These are phyloP conservation scores for Diutina rugosa DNA, from an alignment of 1,139 yeast genomes.

Conservation along the genomic window DNA sequence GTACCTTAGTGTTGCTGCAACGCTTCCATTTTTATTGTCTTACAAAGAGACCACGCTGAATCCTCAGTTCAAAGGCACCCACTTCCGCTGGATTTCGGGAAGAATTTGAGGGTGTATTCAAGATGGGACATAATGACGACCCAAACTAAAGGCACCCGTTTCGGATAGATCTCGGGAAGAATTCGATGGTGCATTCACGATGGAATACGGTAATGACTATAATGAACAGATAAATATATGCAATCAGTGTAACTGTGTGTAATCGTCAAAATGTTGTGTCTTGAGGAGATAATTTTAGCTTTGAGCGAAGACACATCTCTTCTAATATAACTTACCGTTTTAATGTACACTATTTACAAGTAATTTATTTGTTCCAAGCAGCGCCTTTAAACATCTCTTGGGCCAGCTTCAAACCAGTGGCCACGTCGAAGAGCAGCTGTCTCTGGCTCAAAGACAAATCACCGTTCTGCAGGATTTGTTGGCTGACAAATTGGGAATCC, in stretches of 20 bases:
- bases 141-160: conserved; percentile 21
- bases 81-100: conserved; percentile 25
- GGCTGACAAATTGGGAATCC: conserved; percentile 10
- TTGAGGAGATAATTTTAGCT: neutral
- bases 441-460: conserved; percentile 16
- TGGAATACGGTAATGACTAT: neutral
- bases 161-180: conserved; percentile 28
- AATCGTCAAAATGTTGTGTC: neutral
- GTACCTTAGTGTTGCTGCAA: conserved; percentile 28
- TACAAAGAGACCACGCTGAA: conserved; percentile 22
- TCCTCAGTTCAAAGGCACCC: conserved; percentile 19
- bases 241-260: no score
- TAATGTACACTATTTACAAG: neutral
- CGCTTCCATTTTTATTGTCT: conserved; percentile 29
- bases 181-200: neutral
- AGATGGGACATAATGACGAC: conserved; percentile 5
- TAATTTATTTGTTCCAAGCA: conserved; percentile 12
- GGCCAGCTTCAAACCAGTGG: conserved; percentile 14
- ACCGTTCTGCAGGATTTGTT: conserved; percentile 20
- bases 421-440: conserved; percentile 16
- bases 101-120: conserved; percentile 8
- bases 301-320: no score
- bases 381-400: conserved; percentile 18
- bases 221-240: no score
- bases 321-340: neutral